Evolutionary conservation across 2,329 filamentous ascomycete species (phyloP).

Genomic region (Domatiomyces catenatus): DNA sequence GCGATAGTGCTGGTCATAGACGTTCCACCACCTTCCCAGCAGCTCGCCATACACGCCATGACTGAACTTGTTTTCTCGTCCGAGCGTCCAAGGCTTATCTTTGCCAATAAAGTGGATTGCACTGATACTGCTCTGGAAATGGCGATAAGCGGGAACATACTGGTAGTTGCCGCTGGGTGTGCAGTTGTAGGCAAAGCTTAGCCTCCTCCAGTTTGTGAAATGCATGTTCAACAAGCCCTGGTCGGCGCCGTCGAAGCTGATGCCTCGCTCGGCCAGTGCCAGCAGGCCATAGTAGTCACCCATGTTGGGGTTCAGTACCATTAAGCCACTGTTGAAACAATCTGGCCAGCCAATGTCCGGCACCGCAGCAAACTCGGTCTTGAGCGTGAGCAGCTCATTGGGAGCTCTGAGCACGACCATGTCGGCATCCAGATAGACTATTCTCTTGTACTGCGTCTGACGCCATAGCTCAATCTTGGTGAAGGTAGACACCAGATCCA

Average conservation of each 20-base stretch:
- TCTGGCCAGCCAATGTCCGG: conserved; percentile 98
- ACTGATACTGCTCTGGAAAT: conserved; percentile 79
- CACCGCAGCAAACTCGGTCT: conserved; percentile 51
- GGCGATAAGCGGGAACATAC: conserved; percentile 84
- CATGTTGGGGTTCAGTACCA: conserved; percentile 76
- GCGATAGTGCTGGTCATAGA: conserved; percentile 74
- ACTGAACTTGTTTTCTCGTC: conserved; percentile 40
- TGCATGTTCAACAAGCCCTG: conserved; percentile 93
- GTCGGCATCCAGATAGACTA: conserved; percentile 91
- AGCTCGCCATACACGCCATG: conserved; percentile 64
- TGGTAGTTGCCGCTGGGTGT: conserved; percentile 95
- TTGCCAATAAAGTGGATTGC: conserved; percentile 89
- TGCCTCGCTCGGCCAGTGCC: conserved; percentile 68
- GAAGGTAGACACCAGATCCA: conserved; percentile 80
- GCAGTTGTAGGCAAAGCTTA: conserved; percentile 94
- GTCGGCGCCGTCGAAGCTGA: conserved; percentile 93
- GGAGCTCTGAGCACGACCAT: conserved; percentile 79
- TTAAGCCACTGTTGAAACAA: conserved; percentile 93
- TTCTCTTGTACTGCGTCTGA: conserved; percentile 73
- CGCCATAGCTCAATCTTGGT: conserved; percentile 95
- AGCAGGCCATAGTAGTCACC: conserved; percentile 74
- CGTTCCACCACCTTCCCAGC: conserved; percentile 78
- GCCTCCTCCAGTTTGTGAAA: conserved; percentile 69
- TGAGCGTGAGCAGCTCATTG: conserved; percentile 71
- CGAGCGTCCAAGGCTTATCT: conserved; percentile 73